These are phyloP conservation scores for Fragosphaeria purpurea DNA, from an alignment of 2,329 filamentous ascomycete species.

Conservation along the genomic window DNA sequence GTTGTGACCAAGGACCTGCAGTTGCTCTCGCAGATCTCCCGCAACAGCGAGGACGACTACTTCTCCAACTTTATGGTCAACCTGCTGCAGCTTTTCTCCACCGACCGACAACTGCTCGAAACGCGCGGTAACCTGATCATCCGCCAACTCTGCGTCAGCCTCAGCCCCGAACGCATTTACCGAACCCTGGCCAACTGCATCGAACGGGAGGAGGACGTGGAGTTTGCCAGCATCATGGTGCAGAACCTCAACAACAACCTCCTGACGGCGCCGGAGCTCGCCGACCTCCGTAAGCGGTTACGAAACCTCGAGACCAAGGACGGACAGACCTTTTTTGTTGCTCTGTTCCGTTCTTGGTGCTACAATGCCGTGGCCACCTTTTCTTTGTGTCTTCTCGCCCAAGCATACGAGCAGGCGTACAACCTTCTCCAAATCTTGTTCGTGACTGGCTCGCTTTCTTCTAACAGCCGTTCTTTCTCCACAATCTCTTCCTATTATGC, in stretches of 20 bases:
- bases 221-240: conserved; percentile 99
- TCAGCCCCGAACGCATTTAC: conserved; percentile 93
- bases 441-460: conserved; percentile 17
- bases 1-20: conserved; percentile 93
- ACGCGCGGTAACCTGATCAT: conserved; percentile 94
- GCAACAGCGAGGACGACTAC: conserved; percentile 93
- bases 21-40: conserved; percentile 87
- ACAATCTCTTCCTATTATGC: too few relatives aligned
- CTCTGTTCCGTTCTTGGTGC: conserved; percentile 93
- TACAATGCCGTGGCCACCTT: conserved; percentile 98
- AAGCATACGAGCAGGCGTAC: conserved; percentile 97
- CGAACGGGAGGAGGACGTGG: conserved; percentile 94
- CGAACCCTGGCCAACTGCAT: conserved; percentile 91
- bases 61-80: conserved; percentile 99
- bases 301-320: conserved; percentile 88
- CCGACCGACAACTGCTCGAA: conserved; percentile 82
- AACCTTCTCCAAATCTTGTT: conserved; percentile 93
- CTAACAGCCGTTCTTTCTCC: conserved; percentile 2
- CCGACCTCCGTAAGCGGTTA: conserved; percentile 80
- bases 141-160: conserved; percentile 80
- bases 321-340: conserved; percentile 89
- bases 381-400: conserved; percentile 85
- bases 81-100: conserved; percentile 87
- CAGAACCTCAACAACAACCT: conserved; percentile 99
- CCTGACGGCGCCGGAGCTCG: conserved; percentile 89